phyloP scores from a whole-genome alignment of 169 alveolate genomes.

The Plasmodium gonderi region DNA sequence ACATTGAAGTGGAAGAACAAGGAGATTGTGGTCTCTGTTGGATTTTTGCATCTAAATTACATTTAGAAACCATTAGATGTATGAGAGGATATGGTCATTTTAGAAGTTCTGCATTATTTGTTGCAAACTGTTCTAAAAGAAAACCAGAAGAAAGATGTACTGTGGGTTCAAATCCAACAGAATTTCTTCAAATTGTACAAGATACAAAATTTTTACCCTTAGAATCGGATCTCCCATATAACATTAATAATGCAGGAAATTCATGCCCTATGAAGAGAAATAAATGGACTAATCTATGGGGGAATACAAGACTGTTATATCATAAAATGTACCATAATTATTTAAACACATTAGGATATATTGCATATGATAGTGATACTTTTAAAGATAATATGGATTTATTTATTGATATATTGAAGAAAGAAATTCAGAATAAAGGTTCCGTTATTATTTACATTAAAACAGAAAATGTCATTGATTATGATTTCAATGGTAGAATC shows the following conservation, averaged over 20 bases:
- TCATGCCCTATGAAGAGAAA: slow-evolving; percentile 8
- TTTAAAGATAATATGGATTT: slow-evolving; percentile 4
- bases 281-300: slow-evolving; percentile 35
- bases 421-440: slow-evolving; percentile 74
- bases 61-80: slow-evolving; percentile 71
- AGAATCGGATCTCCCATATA: slow-evolving; percentile 50
- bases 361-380: neutral
- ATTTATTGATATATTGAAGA: slow-evolving; percentile 59
- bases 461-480: slow-evolving; percentile 55
- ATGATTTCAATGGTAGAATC: slow-evolving; percentile 68
- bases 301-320: slow-evolving; percentile 5
- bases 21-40: slow-evolving; percentile 69
- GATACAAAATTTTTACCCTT: slow-evolving; percentile 34
- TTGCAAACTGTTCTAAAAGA: slow-evolving; percentile 41
- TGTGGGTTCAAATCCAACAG: slow-evolving; percentile 35
- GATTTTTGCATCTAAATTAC: slow-evolving; percentile 68
- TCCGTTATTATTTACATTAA: slow-evolving; percentile 73
- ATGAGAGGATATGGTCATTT: slow-evolving; percentile 74
- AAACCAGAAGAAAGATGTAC: slow-evolving; percentile 3
- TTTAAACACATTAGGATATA: neutral
- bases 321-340: neutral
- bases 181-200: slow-evolving; percentile 37
- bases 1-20: slow-evolving; percentile 67
- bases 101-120: slow-evolving; percentile 53
- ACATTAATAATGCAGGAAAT: neutral